A percentile compares a stretch with the other conserved stretches of the same genome.
phyloP scores from a whole-genome alignment of 768 basidiomycete species.

The Mrakia blollopis region DNA sequence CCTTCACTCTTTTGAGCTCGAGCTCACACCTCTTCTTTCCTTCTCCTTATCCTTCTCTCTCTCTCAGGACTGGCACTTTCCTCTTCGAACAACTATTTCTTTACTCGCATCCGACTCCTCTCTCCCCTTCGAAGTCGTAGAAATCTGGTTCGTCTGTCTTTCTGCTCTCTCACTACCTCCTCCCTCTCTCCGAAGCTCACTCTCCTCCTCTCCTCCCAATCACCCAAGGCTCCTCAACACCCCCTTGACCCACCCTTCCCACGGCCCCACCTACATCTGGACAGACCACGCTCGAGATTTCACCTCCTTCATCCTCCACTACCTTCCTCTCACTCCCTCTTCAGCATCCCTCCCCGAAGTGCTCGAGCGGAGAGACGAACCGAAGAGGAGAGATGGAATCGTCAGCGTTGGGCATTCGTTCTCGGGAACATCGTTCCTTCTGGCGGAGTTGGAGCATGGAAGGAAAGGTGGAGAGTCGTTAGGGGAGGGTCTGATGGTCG shows the following conservation, averaged over 20 bases:
- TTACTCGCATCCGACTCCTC: not conserved
- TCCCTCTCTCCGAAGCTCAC: not conserved
- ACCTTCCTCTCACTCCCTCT: not conserved
- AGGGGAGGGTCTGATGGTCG: not conserved
- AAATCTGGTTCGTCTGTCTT: conserved; percentile 2
- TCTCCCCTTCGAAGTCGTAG: not conserved
- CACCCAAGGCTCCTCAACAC: conserved; percentile 3
- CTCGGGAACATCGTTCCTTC: not conserved
- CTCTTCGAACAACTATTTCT: not conserved
- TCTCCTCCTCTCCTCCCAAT: not conserved
- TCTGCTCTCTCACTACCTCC: too few species aligned
- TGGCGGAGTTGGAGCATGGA: not conserved
- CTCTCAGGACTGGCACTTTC: conserved; percentile 1
- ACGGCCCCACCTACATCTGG: conserved; percentile 2
- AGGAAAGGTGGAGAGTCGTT: not conserved
- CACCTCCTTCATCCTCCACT: conserved; percentile 10
- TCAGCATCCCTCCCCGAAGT: not conserved
- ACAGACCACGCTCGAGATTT: conserved; percentile 17
- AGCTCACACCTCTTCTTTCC: not conserved
- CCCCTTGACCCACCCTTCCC: not conserved
- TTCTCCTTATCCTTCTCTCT: not conserved
- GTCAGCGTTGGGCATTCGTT: not conserved
- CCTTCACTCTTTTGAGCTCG: not conserved
- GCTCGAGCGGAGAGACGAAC: not conserved
- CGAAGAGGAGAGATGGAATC: not conserved